Percentiles rank a stretch among this genome's conserved stretches.
phyloP scores from a whole-genome alignment of 345 rosid genomes.

The thale cress (Arabidopsis thaliana) region DNA sequence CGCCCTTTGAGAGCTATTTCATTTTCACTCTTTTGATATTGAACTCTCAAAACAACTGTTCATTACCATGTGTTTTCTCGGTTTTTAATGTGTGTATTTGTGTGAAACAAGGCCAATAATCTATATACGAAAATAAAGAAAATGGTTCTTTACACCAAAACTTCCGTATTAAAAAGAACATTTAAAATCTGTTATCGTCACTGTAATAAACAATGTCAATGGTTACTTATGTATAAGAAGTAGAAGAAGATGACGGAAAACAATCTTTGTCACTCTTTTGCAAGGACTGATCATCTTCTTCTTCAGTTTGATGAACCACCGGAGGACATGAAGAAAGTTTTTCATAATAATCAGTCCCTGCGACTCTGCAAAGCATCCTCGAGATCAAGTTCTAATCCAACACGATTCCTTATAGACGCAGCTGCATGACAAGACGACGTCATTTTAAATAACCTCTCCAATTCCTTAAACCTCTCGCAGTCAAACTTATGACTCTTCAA shows the following conservation, averaged over 20 bases:
- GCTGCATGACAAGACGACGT: slow-evolving; percentile 55
- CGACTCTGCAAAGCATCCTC: slow-evolving; percentile 67
- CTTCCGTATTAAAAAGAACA: not conserved
- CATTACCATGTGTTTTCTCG: not conserved
- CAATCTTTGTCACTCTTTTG: slow-evolving; percentile 19
- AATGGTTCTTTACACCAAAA: not conserved
- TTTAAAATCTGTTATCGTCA: not conserved
- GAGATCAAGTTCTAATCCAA: slow-evolving; percentile 68
- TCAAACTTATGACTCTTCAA: slow-evolving; percentile 68
- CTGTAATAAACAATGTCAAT: slow-evolving; percentile 13
- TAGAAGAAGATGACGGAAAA: slow-evolving; percentile 5
- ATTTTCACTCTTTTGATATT: not conserved
- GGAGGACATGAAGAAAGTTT: not conserved
- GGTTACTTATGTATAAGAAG: slow-evolving; percentile 3
- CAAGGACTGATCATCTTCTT: slow-evolving; percentile 8
- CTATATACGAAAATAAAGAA: not conserved
- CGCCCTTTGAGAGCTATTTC: not conserved
- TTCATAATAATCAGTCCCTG: slow-evolving; percentile 41
- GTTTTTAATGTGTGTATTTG: not conserved
- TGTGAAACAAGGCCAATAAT: too few species aligned
- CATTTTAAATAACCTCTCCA: slow-evolving; percentile 64
- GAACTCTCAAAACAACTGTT: not conserved
- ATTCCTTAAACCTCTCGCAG: slow-evolving; percentile 65
- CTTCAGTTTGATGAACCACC: not conserved
- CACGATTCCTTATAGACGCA: slow-evolving; percentile 61